phyloP scores from a whole-genome alignment of 805 yeast genomes.

The Cyberlindnera suaveolens region DNA sequence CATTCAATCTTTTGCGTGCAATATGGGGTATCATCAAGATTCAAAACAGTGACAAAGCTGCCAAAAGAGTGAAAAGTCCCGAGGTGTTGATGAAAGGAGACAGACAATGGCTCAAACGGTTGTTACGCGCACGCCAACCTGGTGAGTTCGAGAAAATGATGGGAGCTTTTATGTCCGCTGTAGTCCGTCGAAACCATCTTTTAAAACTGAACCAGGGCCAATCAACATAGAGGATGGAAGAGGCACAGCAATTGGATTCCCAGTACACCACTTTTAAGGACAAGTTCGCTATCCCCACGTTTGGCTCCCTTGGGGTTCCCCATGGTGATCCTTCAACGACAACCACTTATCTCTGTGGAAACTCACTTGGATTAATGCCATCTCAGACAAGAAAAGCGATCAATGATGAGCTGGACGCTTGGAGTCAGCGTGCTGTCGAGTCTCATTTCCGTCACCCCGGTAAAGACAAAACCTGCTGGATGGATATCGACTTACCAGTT shows the following conservation, averaged over 20 bases:
- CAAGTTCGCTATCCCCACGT: slow-evolving; percentile 63
- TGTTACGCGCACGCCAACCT: too few relatives aligned
- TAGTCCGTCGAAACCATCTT: background rate
- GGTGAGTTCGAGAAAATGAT: too few relatives aligned
- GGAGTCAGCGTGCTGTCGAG: slow-evolving; percentile 79
- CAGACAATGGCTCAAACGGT: too few relatives aligned
- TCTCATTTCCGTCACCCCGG: slow-evolving; percentile 73
- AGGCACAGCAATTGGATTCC: slow-evolving; percentile 8
- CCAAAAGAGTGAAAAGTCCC: too few relatives aligned
- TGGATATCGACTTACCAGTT: slow-evolving; percentile 75
- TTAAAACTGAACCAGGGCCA: background rate
- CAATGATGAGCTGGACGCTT: slow-evolving; percentile 65
- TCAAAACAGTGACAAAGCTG: too few relatives aligned
- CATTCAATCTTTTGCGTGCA: too few relatives aligned
- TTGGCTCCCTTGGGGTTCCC: slow-evolving; percentile 44
- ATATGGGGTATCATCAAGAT: too few relatives aligned
- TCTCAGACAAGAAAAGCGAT: slow-evolving; percentile 49
- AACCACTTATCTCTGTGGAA: slow-evolving; percentile 76
- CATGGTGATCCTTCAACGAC: slow-evolving; percentile 6
- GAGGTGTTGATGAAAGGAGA: too few relatives aligned
- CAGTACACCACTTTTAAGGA: slow-evolving; percentile 31
- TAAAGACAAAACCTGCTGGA: slow-evolving; percentile 59
- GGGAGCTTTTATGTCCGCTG: too few relatives aligned
- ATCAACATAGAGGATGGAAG: background rate
- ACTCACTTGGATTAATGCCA: slow-evolving; percentile 93